Base-by-base conservation (phyloP, 306 rosid genomes). In the Benincasa hispida region DNA sequence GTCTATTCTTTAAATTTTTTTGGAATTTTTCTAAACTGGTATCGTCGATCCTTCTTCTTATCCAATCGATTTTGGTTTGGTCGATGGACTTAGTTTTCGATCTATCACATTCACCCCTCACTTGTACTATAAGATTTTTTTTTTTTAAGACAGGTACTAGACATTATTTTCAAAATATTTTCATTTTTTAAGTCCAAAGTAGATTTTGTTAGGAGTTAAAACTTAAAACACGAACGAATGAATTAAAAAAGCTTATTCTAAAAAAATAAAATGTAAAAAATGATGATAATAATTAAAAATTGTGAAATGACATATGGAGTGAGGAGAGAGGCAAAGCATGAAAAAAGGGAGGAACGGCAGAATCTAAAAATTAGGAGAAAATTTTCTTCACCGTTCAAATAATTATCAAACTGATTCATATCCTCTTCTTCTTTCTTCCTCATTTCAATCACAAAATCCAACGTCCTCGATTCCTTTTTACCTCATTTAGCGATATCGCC, bases 241-340 rank as follows among this genome's bases (percentile, higher is more conserved):
- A 45, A 45, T 45, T 6, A 11, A 45, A 39, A 45, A 45, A 8
- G 13, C 1, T 7, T 1, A 9, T 5, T 17, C 1, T 0, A 55
- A 56, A 56, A 59, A 22, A 11, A 24, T 58, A 56, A 0, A 0
- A 58, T 22, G 11, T 24, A 59, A 11, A 10, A 24, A 25, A 45
- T 12, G 51, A 2, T 5, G 17, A 45, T 45, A 45, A 1, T 11
- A 9, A 65, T 32, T 8, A 1, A 10, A 8, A 65, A 35, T 34
- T 32, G 72, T 18, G n/a, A 65, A 18, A 65, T 61, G 19, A 3
- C 1, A 27, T 0, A 67, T 4, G 70, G 78, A 53, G 79, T 27
- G 77, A 57, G 68, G 81, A 79, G 75, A 84, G 83, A 77, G 92
- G 91, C 65, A 19, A 80, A 80, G 88, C 89, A 72, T 81, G 83